Evolutionary conservation across 2,329 filamentous ascomycete species (phyloP), one percentile per base, ranked within the genome.

Genomic region (Penicillium verrucosum): DNA sequence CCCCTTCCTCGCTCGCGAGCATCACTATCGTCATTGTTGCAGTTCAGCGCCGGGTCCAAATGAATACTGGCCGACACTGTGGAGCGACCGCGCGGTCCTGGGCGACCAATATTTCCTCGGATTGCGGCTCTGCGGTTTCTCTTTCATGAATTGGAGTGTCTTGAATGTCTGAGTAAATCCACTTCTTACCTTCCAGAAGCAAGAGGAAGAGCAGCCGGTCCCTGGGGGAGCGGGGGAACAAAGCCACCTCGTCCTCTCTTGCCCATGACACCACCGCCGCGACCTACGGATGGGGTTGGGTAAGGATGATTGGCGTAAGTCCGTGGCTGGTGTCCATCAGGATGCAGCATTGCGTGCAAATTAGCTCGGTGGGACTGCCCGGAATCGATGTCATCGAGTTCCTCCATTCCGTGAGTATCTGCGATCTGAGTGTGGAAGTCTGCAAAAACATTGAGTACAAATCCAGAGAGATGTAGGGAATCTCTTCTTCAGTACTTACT

Each of bases 361-460:
- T 27, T 44, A 36, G 49, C 49, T 18, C 49, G 49, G 30, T 51
- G 49, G 6, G 49, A 51, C 23, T 51, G 49, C 4, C 49, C 49
- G 11, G 21, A 25, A 11, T 21, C n/a, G 16, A 51, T 44, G 30
- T 51, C 49, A n/a, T 51, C 16, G 21, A 51, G 49, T 14, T 43
- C 49, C 16, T 51, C 49, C 29, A 45, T 51, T 21, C 38, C 49
- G 5, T 1, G 6, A 8, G 40, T 51, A 18, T 51, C 49, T 21
- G 11, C 21, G 6, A 51, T 34, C 16, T 44, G 21, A 29, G 29
- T 12, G 5, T 51, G 49, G 8, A 51, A 44, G n/a, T 51, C 49
- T 51, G 21, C 8, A 21, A 16, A 7, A 16, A 5, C 29, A 8
- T 8, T 51, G 45, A 36, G 40, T 12, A 36, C 3, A 16, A 45